Percentiles rank a stretch among this genome's conserved stretches.
Conservation (phyloP, 208 protist genomes). For the Leishmania tarentolae region DNA sequence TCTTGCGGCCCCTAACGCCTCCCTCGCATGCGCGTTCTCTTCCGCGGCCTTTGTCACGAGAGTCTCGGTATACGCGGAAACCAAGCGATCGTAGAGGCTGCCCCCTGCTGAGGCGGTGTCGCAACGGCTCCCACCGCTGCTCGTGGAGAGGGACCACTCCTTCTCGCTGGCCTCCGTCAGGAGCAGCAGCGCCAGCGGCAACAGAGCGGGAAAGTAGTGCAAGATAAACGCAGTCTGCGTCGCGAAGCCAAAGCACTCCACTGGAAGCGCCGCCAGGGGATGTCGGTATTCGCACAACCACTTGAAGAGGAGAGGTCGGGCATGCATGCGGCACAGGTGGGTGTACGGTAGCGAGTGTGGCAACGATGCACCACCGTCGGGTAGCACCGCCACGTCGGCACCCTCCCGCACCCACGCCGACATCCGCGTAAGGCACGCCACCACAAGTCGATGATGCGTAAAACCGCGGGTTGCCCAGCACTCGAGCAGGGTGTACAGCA, state of each 20-base stretch:
- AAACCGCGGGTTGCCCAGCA: slow-evolving; percentile 76
- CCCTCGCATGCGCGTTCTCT: not conserved
- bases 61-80: not conserved
- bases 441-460: slow-evolving; percentile 39
- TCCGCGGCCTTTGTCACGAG: not conserved
- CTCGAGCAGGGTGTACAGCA: slow-evolving; percentile 76
- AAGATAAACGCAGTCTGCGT: slow-evolving; percentile 32
- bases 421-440: slow-evolving; percentile 62
- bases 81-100: not conserved
- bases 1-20: slow-evolving; percentile 2
- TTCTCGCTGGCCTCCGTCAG: slow-evolving; percentile 17
- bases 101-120: not conserved
- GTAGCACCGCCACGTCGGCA: not conserved
- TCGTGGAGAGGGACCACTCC: slow-evolving; percentile 1
- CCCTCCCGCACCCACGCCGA: slow-evolving; percentile 18
- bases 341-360: slow-evolving; percentile 14
- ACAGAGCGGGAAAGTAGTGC: slow-evolving; percentile 31
- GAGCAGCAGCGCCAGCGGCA: slow-evolving; percentile 60
- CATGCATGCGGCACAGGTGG: slow-evolving; percentile 46
- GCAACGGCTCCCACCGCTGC: not conserved
- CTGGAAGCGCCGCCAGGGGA: slow-evolving; percentile 62
- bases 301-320: slow-evolving; percentile 48
- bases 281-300: slow-evolving; percentile 75
- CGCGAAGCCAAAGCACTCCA: slow-evolving; percentile 59
- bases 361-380: not conserved